Conservation (phyloP, 257 asterid species). For the Misopates orontium region DNA sequence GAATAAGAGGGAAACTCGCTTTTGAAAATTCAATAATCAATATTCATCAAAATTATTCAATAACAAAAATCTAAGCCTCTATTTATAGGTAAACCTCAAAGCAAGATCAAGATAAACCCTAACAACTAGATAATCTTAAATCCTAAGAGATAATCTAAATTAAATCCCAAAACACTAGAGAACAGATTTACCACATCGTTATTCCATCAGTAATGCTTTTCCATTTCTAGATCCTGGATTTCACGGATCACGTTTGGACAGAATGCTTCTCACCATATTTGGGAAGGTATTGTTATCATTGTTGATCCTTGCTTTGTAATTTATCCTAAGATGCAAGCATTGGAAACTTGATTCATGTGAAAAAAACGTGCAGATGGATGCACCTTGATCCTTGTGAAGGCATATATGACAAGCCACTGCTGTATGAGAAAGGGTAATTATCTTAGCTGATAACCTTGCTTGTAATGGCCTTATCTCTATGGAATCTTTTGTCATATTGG, state of each 20-base stretch:
- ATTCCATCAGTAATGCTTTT: constrained; percentile 12
- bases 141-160: too few species aligned
- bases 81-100: too few species aligned
- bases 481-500: constrained; percentile 24
- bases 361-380: constrained; percentile 83
- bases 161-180: too few species aligned
- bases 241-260: constrained; percentile 97
- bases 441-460: constrained; percentile 18
- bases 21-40: too few species aligned
- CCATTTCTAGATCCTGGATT: constrained; percentile 67
- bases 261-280: constrained; percentile 84
- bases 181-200: too few species aligned
- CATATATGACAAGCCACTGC: constrained; percentile 82
- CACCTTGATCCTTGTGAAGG: constrained; percentile 99
- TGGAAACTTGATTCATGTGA: constrained; percentile 23
- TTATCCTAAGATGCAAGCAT: constrained; percentile 23
- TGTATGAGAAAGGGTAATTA: constrained; percentile 91
- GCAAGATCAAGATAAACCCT: too few species aligned
- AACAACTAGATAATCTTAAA: too few species aligned
- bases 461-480: not conserved
- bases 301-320: constrained; percentile 26
- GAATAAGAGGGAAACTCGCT: too few species aligned
- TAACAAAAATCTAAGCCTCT: too few species aligned
- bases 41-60: too few species aligned
- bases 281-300: constrained; percentile 56